Percentiles rank a stretch among this genome's conserved stretches.
These are phyloP conservation scores for Collybia mongolica DNA, from an alignment of 768 basidiomycete species.

Conservation along the genomic window DNA sequence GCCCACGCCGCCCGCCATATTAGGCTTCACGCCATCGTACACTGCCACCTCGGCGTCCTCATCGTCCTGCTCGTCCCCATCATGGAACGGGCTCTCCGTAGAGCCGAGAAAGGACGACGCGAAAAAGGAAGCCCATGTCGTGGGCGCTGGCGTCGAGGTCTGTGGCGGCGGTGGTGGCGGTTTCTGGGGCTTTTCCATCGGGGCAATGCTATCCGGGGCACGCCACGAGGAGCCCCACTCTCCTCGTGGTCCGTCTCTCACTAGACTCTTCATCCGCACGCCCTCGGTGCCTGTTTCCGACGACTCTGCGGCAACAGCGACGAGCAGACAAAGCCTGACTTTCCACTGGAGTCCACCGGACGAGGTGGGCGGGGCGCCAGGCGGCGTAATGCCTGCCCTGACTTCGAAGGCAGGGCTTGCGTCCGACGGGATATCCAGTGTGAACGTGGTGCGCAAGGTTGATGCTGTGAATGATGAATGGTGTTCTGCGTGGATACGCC, in stretches of 20 bases:
- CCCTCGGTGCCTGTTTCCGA: slow-evolving; percentile 47
- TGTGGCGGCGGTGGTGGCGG: slow-evolving; percentile 17
- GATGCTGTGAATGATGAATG: slow-evolving; percentile 74
- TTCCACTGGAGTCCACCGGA: slow-evolving; percentile 89
- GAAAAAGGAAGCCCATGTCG: slow-evolving; percentile 40
- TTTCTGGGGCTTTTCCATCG: slow-evolving; percentile 47
- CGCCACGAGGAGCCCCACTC: slow-evolving; percentile 75
- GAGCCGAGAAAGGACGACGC: slow-evolving; percentile 32
- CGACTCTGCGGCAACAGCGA: slow-evolving; percentile 58
- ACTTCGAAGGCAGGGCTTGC: slow-evolving; percentile 86
- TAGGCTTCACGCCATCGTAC: slow-evolving; percentile 50
- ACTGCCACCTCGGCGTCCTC: slow-evolving; percentile 23
- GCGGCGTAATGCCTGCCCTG: slow-evolving; percentile 38
- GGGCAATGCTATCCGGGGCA: slow-evolving; percentile 56
- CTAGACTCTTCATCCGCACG: slow-evolving; percentile 51
- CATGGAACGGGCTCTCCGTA: slow-evolving; percentile 53
- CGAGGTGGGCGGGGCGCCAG: slow-evolving; percentile 16
- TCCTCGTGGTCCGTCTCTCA: slow-evolving; percentile 57
- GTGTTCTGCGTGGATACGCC: slow-evolving; percentile 83
- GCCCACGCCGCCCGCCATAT: slow-evolving; percentile 50
- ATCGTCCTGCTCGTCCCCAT: slow-evolving; percentile 50
- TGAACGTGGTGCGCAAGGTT: slow-evolving; percentile 77
- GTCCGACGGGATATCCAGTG: slow-evolving; percentile 90
- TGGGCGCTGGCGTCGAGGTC: slow-evolving; percentile 14
- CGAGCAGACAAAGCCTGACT: slow-evolving; percentile 82